Percentiles rank a stretch among this genome's conserved stretches.
phyloP scores from a whole-genome alignment of 768 basidiomycete genomes.

The Hebeloma cylindrosporum region DNA sequence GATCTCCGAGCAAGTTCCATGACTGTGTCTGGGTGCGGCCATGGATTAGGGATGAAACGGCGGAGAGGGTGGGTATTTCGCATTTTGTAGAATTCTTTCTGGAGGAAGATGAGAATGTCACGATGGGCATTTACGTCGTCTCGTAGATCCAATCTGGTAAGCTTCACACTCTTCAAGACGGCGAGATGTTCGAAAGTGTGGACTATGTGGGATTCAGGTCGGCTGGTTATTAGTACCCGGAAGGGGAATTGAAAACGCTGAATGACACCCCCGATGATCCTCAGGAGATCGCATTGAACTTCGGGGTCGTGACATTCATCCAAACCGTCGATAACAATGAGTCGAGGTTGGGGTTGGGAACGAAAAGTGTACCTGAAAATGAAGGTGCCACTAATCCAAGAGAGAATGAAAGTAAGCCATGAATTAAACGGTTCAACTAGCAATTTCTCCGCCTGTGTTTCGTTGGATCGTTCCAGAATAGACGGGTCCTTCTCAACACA shows the following conservation, averaged over 20 bases:
- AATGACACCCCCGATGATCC: conserved; percentile 3
- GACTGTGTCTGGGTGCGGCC: conserved; percentile 13
- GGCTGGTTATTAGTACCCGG: conserved; percentile 13
- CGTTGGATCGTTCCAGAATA: conserved; percentile 11
- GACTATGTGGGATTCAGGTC: conserved; percentile 12
- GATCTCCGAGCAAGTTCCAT: conserved; percentile 14
- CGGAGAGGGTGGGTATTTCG: conserved; percentile 11
- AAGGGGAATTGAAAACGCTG: conserved; percentile 2
- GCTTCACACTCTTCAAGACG: background rate
- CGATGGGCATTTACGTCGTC: conserved; percentile 9
- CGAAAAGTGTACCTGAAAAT: background rate
- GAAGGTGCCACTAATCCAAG: background rate
- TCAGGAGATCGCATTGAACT: conserved; percentile 10
- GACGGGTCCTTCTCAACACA: conserved; percentile 10
- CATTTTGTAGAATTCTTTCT: conserved; percentile 7
- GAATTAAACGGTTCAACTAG: conserved; percentile 8
- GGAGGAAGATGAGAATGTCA: conserved; percentile 13
- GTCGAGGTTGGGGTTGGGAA: background rate
- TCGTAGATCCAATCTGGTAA: too few species aligned
- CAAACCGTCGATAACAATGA: conserved; percentile 16
- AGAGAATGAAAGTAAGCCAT: too few species aligned
- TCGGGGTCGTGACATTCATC: conserved; percentile 15
- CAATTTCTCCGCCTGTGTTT: conserved; percentile 12
- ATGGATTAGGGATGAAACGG: conserved; percentile 7
- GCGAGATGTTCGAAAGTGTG: conserved; percentile 5